Evolutionary conservation across 78 protist genomes (phyloP), one percentile per base, ranked within the genome.

Genomic region (Cavenderia fasciculata): DNA sequence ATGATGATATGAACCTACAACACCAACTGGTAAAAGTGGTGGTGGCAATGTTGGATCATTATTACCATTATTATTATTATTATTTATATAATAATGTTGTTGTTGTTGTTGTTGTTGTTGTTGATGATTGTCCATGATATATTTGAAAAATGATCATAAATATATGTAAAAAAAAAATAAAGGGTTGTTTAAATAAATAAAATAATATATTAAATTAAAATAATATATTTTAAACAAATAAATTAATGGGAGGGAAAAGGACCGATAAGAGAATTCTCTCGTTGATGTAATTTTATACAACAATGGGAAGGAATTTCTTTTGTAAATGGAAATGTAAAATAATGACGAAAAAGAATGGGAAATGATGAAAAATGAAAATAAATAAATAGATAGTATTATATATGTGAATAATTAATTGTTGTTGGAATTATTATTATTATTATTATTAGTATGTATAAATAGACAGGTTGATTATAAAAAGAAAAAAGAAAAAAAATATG

Each of bases 11-110:
- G 74, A 44, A 68, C 76, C 33, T 38, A 41, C 76, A 23, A 23
- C 76, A 29, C 38, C 74, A 38, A 43, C 19, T 70, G 54, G 76
- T 14, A 47, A 27, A 70, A 47, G 76, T 47, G 31, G 29, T 44
- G 12, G 76, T 70, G 54, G 76, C 2, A 47, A 18, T 49, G 54
- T 49, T 49, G 12, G 54, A 49, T 49, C 14, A 14, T 49, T 49
- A 18, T 18, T 49, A 14, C 54, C 14, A 14, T 49, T 49, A 14
- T 49, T 49, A 14, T 49, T 49, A 14, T 49, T 49, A 49, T 12
- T 12, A 49, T 49, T 12, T 49, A 49, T 12, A 12, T 18, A 49
- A 14, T 49, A 49, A 49, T 49, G 54, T 49, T 12, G 54, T 18
- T 49, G 54, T 49, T 12, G 54, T 18, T 49, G 54, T 49, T 18